A percentile compares a stretch with the other conserved stretches of the same genome.
Conservation (phyloP, 257 asterid genomes). For the Plantago ovata region DNA sequence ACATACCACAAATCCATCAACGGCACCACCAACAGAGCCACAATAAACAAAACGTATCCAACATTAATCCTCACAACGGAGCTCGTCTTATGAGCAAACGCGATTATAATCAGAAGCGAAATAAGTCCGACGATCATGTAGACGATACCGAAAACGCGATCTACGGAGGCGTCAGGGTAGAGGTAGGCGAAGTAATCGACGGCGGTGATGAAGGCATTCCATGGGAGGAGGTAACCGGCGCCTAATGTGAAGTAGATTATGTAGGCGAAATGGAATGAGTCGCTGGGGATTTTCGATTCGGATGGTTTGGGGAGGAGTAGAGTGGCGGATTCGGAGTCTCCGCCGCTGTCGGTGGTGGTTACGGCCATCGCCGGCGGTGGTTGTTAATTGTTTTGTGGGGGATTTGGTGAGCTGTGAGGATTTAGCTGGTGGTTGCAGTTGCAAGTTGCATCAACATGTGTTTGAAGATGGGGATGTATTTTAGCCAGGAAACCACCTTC, state of each 20-base stretch:
- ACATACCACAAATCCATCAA: constrained; percentile 66
- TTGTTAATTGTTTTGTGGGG: too few relatives aligned
- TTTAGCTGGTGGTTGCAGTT: constrained; percentile 2
- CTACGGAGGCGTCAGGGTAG: constrained; percentile 75
- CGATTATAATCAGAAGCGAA: constrained; percentile 46
- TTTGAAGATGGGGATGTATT: too few relatives aligned
- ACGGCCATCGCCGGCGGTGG: constrained; percentile 34
- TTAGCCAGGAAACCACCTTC: too few relatives aligned
- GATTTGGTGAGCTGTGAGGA: not conserved
- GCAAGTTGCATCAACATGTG: too few relatives aligned
- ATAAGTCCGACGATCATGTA: constrained; percentile 64
- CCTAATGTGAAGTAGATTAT: constrained; percentile 80
- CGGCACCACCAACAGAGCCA: constrained; percentile 68
- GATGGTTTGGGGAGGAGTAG: constrained; percentile 32
- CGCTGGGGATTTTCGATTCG: constrained; percentile 49
- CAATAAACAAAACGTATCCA: constrained; percentile 54
- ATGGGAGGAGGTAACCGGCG: constrained; percentile 75
- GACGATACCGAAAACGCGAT: constrained; percentile 63
- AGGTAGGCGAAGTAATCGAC: constrained; percentile 89
- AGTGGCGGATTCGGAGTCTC: constrained; percentile 46
- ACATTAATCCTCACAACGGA: constrained; percentile 54
- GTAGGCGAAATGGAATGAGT: constrained; percentile 76
- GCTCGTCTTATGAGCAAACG: constrained; percentile 56
- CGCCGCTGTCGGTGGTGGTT: constrained; percentile 21
- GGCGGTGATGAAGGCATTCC: constrained; percentile 98